These are phyloP conservation scores for Solioccasus polychromus DNA, from an alignment of 768 basidiomycete genomes.

Conservation along the genomic window DNA sequence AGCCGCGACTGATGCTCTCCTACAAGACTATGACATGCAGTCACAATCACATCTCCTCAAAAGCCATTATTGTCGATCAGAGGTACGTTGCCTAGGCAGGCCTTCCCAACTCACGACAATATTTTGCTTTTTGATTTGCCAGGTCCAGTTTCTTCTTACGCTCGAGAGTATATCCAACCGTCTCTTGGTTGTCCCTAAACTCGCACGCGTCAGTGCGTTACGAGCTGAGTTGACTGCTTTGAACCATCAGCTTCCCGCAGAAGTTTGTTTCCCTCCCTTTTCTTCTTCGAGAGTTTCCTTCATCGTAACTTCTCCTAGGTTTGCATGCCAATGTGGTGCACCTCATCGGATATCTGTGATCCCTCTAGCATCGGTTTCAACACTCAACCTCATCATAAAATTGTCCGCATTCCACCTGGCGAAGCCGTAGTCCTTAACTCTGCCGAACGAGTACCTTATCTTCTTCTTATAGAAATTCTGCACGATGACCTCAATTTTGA, in stretches of 20 bases:
- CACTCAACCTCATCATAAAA: conserved; percentile 80
- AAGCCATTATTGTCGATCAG: conserved; percentile 85
- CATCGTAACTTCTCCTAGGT: conserved; percentile 43
- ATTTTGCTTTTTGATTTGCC: neutral
- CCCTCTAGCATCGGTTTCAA: conserved; percentile 27
- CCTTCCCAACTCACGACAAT: neutral
- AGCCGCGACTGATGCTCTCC: conserved; percentile 50
- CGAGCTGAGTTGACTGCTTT: conserved; percentile 92
- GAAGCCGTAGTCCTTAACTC: conserved; percentile 98
- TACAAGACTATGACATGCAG: conserved; percentile 64
- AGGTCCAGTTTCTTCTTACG: conserved; percentile 84
- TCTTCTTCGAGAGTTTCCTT: neutral
- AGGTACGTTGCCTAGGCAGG: conserved; percentile 48
- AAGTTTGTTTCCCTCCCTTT: conserved; percentile 49
- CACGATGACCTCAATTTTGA: conserved; percentile 92
- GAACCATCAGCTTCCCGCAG: conserved; percentile 95
- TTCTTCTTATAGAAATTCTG: conserved; percentile 89
- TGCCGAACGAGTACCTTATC: conserved; percentile 91
- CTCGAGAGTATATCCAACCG: conserved; percentile 93
- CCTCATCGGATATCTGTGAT: conserved; percentile 59
- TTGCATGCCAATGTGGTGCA: conserved; percentile 87
- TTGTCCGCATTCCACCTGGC: conserved; percentile 95
- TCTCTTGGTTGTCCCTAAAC: conserved; percentile 87
- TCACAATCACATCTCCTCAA: conserved; percentile 74
- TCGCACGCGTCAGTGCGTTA: conserved; percentile 93